Base-by-base conservation (phyloP, 768 basidiomycete species). In the Boletus vinaceobasis region DNA sequence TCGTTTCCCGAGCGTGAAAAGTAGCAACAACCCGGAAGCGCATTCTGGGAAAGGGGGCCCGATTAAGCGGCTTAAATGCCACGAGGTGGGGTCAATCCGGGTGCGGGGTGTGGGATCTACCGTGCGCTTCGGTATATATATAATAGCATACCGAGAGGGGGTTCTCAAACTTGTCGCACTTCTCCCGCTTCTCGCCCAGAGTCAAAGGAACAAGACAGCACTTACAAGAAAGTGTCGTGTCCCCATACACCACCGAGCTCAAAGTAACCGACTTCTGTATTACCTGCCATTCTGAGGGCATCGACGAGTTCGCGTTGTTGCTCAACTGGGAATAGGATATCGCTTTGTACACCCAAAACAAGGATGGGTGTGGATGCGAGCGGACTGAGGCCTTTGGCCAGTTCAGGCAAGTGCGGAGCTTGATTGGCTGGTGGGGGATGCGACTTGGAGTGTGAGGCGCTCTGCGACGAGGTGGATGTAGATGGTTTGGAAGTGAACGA, bases 171-270 rank as follows among this genome's bases (percentile, higher is more conserved):
- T 21, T 17, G 33, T 38, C 33, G 19, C 40, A n/a, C 46, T 32
- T 38, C 27, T 39, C 47, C 23, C 46, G 10, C 26, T 33, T 46
- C 43, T 40, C 37, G 32, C 27, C 31, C 46, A 19, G 15, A 44
- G 21, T 42, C n/a, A 35, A 56, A 37, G 48, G 36, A 48, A 8
- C 15, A 21, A 48, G 38, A 43, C 4, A 29, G 8, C 2, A 82
- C 87, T 79, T 64, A 88, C 85, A 98, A 75, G 75, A 98, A 98
- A 21, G 94, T 98, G 73, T 99, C 96, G 66, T 99, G 96, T 1
- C 97, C 97, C 95, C 94, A 98, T n/a, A 98, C 95, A 9, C 96
- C 95, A 27, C 96, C 96, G 2, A 98, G 80, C 73, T 98, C 97
- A 68, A 96, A 99, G 71, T 98, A 98, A 56, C 90, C 88, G 27